phyloP scores from a whole-genome alignment of 352 stramenopile species.

The Phytophthora chlamydospora region DNA sequence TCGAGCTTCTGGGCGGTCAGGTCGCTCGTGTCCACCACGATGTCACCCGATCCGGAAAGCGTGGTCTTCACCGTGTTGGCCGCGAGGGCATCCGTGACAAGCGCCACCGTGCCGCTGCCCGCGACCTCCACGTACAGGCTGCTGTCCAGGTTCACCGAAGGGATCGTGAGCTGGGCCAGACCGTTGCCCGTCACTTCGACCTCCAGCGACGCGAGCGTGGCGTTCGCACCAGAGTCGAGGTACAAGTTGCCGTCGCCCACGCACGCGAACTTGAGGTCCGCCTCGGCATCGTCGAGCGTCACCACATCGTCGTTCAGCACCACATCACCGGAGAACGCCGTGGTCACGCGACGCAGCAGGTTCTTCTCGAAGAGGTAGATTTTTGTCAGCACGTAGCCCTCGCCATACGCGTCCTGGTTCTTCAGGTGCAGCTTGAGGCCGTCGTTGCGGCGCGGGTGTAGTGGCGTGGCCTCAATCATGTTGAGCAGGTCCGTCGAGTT shows the following conservation, averaged over 20 bases:
- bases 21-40: slow-evolving; percentile 46
- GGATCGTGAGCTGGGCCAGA: slow-evolving; percentile 38
- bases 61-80: slow-evolving; percentile 35
- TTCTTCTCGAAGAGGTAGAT: slow-evolving; percentile 61
- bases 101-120: slow-evolving; percentile 42
- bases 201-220: slow-evolving; percentile 37
- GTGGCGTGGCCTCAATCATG: slow-evolving; percentile 48
- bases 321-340: slow-evolving; percentile 43
- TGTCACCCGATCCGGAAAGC: slow-evolving; percentile 36
- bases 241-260: slow-evolving; percentile 49
- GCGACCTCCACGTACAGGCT: slow-evolving; percentile 48
- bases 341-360: slow-evolving; percentile 43
- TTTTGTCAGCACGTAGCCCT: slow-evolving; percentile 63
- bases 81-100: slow-evolving; percentile 36
- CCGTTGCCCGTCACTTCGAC: slow-evolving; percentile 46
- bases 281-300: slow-evolving; percentile 38
- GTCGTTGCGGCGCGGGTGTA: slow-evolving; percentile 47
- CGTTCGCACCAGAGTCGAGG: slow-evolving; percentile 36
- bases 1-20: slow-evolving; percentile 42
- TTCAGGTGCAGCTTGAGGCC: slow-evolving; percentile 59
- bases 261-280: slow-evolving; percentile 50
- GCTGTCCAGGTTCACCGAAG: slow-evolving; percentile 26
- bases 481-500: slow-evolving; percentile 61
- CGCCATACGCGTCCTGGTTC: slow-evolving; percentile 53
- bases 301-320: slow-evolving; percentile 54